These are phyloP conservation scores for Telfairia occidentalis DNA, from an alignment of 331 rosid species.

Conservation along the genomic window DNA sequence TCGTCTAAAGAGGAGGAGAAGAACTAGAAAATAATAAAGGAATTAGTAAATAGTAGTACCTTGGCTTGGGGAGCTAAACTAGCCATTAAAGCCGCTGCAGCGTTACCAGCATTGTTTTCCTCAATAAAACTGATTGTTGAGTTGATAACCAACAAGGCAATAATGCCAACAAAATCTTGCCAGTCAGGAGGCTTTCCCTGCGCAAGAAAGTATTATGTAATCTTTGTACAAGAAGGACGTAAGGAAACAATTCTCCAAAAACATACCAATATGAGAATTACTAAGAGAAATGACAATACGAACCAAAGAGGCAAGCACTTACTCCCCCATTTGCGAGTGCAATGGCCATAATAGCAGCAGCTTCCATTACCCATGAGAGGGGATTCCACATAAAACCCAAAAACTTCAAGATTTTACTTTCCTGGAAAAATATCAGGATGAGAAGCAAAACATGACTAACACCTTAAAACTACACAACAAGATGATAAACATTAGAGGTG, in stretches of 20 bases:
- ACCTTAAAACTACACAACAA: neutral
- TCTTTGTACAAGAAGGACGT: constrained; percentile 2
- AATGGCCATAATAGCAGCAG: constrained; percentile 91
- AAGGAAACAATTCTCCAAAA: neutral
- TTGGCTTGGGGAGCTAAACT: constrained; percentile 71
- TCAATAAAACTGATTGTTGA: constrained; percentile 81
- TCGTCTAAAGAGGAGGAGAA: neutral
- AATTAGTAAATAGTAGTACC: constrained; percentile 22
- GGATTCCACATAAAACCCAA: constrained; percentile 95
- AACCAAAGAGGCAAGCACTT: constrained; percentile 14
- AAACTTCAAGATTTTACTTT: constrained; percentile 65
- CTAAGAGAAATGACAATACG: neutral
- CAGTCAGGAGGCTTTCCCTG: constrained; percentile 85
- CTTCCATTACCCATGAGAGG: constrained; percentile 94
- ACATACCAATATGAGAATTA: neutral
- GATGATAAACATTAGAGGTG: neutral
- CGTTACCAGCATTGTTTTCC: constrained; percentile 90
- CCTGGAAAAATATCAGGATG: constrained; percentile 29
- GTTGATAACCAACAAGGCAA: constrained; percentile 55
- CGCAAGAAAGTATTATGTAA: neutral
- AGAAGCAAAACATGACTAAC: neutral
- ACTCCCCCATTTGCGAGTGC: constrained; percentile 89
- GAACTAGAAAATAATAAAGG: neutral
- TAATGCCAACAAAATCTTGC: constrained; percentile 83
- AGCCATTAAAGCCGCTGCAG: constrained; percentile 89